Conservation (phyloP, 192 early-diverging fungal genomes). For the Helicostylum pulchrum region DNA sequence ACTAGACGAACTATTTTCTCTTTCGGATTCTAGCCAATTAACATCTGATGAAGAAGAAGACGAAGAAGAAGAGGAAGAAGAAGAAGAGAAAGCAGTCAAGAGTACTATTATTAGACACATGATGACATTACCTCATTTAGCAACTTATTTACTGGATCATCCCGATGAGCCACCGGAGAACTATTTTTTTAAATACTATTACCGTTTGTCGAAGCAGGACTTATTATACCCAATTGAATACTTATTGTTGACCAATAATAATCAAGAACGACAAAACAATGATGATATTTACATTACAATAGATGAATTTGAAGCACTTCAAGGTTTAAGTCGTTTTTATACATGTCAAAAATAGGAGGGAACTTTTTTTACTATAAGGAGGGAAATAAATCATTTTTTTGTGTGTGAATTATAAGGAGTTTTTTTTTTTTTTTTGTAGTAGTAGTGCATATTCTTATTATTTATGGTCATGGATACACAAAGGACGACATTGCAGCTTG, state of each 20-base stretch:
- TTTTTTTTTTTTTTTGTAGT: no score
- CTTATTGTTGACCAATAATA: background rate
- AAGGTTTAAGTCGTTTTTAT: conserved; percentile 34
- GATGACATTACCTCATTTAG: conserved; percentile 9
- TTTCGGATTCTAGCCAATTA: background rate
- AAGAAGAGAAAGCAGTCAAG: background rate
- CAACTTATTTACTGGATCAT: conserved; percentile 14
- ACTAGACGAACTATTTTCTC: background rate
- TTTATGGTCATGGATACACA: conserved; percentile 8
- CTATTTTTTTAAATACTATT: conserved; percentile 3
- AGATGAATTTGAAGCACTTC: conserved; percentile 34
- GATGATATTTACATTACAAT: conserved; percentile 21
- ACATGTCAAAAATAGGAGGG: background rate
- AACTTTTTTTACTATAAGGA: background rate
- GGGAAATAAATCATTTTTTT: background rate
- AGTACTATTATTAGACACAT: background rate
- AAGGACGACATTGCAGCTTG: background rate
- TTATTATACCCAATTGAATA: conserved; percentile 29
- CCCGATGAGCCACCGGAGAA: conserved; percentile 18
- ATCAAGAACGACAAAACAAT: conserved; percentile 7
- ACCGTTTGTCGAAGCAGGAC: conserved; percentile 18
- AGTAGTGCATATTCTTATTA: background rate
- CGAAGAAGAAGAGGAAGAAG: background rate
- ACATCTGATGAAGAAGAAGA: background rate
- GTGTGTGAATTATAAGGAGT: background rate